Evolutionary conservation across 2,329 filamentous ascomycete species (phyloP).

Genomic region (Epichloe gansuensis): DNA sequence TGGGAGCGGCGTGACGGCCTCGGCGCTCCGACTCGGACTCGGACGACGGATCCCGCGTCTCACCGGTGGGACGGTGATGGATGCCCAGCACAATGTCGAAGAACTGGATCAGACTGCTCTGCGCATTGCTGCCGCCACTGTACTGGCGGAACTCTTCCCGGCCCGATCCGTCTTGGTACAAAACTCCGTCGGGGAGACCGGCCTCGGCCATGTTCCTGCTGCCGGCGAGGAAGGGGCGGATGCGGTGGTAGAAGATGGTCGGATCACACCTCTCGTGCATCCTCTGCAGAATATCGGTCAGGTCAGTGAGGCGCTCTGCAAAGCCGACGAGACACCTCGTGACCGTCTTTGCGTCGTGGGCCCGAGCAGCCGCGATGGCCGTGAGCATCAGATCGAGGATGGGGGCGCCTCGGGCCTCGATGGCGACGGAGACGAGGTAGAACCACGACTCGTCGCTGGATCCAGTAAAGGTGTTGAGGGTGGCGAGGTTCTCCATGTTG

Average conservation of each 20-base stretch:
- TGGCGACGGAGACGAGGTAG: conserved; percentile 88
- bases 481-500: conserved; percentile 76
- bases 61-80: conserved; percentile 80
- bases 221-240: conserved; percentile 89
- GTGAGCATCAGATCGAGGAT: conserved; percentile 81
- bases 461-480: conserved; percentile 82
- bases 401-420: conserved; percentile 81
- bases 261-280: conserved; percentile 97
- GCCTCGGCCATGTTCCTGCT: conserved; percentile 97
- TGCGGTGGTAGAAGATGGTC: conserved; percentile 87
- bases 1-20: conserved; percentile 25
- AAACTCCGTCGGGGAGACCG: conserved; percentile 73
- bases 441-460: conserved; percentile 98
- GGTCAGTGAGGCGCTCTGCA: conserved; percentile 77
- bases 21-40: conserved; percentile 31
- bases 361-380: conserved; percentile 69
- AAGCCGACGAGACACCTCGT: conserved; percentile 67
- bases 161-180: conserved; percentile 72
- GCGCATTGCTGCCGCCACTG: conserved; percentile 89
- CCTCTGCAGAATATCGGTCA: conserved; percentile 64
- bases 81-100: conserved; percentile 88
- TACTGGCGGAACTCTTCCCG: conserved; percentile 65
- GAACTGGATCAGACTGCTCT: conserved; percentile 94
- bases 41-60: conserved; percentile 35
- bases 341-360: conserved; percentile 57